These are phyloP conservation scores for Dactylellina haptotyla DNA, from an alignment of 2,329 filamentous ascomycete species.

Conservation along the genomic window DNA sequence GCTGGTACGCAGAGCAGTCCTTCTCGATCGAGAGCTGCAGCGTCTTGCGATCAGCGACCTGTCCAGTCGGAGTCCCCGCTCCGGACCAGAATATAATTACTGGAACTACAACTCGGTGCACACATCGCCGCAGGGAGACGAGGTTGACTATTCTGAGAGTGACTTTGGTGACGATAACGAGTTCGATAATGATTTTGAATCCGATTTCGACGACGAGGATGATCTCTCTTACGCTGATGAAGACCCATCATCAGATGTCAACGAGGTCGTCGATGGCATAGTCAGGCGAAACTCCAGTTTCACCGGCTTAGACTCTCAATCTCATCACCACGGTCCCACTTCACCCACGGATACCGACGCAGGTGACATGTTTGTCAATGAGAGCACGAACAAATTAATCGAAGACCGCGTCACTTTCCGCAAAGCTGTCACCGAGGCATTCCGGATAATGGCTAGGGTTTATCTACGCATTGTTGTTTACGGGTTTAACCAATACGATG, in stretches of 20 bases:
- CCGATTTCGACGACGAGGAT: conserved; percentile 35
- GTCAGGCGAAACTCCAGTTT: conserved; percentile 41
- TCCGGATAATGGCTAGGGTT: conserved; percentile 45
- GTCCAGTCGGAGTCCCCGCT: conserved; percentile 23
- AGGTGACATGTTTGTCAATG: conserved; percentile 33
- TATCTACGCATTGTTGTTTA: conserved; percentile 46
- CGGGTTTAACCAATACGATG: conserved; percentile 39
- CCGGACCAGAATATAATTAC: conserved; percentile 18
- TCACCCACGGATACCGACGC: conserved; percentile 24
- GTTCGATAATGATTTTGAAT: conserved; percentile 32
- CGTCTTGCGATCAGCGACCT: conserved; percentile 25
- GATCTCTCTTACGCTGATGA: conserved; percentile 35
- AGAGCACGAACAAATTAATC: conserved; percentile 43
- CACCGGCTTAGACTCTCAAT: not conserved
- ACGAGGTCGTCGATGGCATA: conserved; percentile 40
- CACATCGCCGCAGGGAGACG: conserved; percentile 31
- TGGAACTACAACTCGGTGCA: conserved; percentile 38
- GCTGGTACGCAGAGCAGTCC: conserved; percentile 1
- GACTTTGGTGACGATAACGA: conserved; percentile 44
- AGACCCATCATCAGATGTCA: conserved; percentile 38
- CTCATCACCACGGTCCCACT: not conserved
- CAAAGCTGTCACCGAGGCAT: conserved; percentile 50
- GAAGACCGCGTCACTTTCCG: conserved; percentile 42
- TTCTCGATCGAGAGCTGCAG: conserved; percentile 32
- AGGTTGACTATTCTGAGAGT: conserved; percentile 22